Percentiles rank a stretch among this genome's conserved stretches.
Conservation (phyloP, 139 green algal genomes). For the Tetradesmus lagerheimii region DNA sequence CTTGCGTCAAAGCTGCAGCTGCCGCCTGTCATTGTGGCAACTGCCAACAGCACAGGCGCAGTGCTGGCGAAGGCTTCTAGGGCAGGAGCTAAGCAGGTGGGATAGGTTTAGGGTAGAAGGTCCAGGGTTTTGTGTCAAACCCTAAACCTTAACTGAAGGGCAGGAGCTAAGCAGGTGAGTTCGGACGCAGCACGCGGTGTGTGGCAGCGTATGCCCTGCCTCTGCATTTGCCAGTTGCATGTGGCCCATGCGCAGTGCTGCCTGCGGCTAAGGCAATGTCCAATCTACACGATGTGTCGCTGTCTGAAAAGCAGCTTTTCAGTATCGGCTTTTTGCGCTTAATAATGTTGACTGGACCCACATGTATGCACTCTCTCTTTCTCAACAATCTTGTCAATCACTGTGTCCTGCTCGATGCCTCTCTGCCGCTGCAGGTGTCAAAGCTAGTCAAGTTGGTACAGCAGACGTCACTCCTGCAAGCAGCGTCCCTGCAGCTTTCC, state of each 20-base stretch:
- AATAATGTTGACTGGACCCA: too few relatives aligned
- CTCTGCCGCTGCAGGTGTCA: neutral
- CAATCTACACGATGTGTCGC: too few relatives aligned
- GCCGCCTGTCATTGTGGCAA: neutral
- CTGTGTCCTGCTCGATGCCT: neutral
- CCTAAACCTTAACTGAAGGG: too few relatives aligned
- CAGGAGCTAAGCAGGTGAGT: neutral
- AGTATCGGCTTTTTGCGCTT: too few relatives aligned
- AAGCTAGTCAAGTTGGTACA: neutral
- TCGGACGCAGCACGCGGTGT: neutral
- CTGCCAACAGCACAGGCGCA: neutral
- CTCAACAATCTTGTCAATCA: too few relatives aligned
- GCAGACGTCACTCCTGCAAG: slow-evolving; percentile 5
- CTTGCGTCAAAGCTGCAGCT: neutral
- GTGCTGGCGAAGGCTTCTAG: neutral
- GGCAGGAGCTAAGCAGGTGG: slow-evolving; percentile 9
- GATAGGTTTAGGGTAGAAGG: neutral
- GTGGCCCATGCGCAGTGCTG: neutral
- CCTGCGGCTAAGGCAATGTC: too few relatives aligned
- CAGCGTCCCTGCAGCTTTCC: neutral
- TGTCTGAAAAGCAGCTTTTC: too few relatives aligned
- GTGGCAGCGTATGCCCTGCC: neutral
- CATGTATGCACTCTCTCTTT: too few relatives aligned
- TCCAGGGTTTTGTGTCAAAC: too few relatives aligned
- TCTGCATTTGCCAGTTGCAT: neutral